These are phyloP conservation scores for Saposhnikovia divaricata DNA, from an alignment of 129 eudicot species.

Conservation along the genomic window DNA sequence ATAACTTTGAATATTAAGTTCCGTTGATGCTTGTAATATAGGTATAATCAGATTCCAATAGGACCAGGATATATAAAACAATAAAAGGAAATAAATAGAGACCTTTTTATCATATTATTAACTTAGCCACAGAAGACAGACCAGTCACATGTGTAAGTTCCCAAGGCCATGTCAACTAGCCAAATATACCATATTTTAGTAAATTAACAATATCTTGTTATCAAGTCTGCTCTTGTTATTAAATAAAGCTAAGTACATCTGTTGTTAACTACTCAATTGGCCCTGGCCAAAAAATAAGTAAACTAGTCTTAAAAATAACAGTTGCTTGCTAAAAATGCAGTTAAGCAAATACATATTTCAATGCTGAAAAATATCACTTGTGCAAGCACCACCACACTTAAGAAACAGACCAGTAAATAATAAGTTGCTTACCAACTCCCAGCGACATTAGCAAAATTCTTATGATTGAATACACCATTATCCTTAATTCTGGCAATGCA, in stretches of 20 bases:
- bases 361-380: background rate
- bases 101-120: background rate
- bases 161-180: background rate
- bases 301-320: background rate
- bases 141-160: background rate
- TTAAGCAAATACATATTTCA: background rate
- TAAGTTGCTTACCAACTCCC: constrained; percentile 72
- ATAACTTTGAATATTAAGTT: background rate
- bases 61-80: background rate
- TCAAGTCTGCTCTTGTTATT: background rate
- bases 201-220: background rate
- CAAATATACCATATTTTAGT: background rate
- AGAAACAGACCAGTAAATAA: background rate
- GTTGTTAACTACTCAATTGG: background rate
- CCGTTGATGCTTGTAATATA: background rate
- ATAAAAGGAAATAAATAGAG: too few species aligned
- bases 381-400: constrained; percentile 1
- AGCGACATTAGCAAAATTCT: constrained; percentile 57
- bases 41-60: background rate
- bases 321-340: background rate
- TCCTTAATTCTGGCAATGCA: constrained; percentile 45
- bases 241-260: background rate
- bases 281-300: background rate
- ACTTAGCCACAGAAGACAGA: background rate
- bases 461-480: constrained; percentile 54